Evolutionary conservation across 2,329 filamentous ascomycete species (phyloP).

Genomic region (Graphiopsis chlorocephala): DNA sequence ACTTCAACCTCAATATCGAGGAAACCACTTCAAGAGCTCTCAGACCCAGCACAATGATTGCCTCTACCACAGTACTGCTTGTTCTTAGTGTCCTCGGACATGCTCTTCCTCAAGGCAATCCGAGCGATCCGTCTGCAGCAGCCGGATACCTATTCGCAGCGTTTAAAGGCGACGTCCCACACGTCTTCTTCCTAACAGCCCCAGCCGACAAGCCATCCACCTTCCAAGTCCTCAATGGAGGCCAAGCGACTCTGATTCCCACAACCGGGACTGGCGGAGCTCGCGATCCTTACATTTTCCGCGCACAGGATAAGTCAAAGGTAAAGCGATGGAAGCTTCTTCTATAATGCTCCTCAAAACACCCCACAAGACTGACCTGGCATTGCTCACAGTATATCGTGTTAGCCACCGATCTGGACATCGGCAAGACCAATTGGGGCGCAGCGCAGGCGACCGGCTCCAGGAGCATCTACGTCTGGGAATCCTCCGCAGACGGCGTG

Average conservation of each 20-base stretch:
- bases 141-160: not conserved
- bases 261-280: constrained; percentile 1
- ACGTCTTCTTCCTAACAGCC: constrained; percentile 7
- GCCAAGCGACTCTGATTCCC: not conserved
- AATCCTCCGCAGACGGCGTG: not conserved
- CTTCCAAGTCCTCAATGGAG: constrained; percentile 2
- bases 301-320: constrained; percentile 1
- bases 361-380: not conserved
- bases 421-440: constrained; percentile 4
- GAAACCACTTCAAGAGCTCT: not conserved
- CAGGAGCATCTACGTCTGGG: constrained; percentile 5
- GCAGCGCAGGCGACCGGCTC: not conserved
- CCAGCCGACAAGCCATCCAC: not conserved
- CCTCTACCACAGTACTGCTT: not conserved
- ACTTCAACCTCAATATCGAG: too few species aligned
- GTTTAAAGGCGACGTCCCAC: constrained; percentile 1
- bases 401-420: not conserved
- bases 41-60: not conserved
- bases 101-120: not conserved
- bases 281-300: constrained; percentile 6
- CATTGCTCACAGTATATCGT: not conserved
- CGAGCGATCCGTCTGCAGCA: not conserved
- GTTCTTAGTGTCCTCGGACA: not conserved
- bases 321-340: not conserved
- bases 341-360: not conserved